Conservation (phyloP, 176 grass and related monocot species). For the Poa annua region DNA sequence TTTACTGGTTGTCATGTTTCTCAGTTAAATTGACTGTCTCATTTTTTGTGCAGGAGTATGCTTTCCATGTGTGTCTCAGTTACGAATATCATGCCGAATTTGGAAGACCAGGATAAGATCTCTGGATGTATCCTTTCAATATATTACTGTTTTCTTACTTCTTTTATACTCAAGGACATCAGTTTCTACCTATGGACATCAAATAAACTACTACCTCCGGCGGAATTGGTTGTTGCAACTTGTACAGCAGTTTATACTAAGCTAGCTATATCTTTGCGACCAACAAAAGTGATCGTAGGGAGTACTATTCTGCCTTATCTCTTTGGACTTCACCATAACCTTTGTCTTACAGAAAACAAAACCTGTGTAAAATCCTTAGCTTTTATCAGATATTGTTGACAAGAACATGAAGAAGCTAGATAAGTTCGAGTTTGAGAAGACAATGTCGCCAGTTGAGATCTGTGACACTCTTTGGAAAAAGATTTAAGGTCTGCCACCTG, state of each 20-base stretch:
- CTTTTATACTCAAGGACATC: constrained; percentile 2
- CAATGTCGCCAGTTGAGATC: constrained; percentile 40
- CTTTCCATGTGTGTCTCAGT: constrained; percentile 85
- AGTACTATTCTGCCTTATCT: background rate
- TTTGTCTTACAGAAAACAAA: constrained; percentile 25
- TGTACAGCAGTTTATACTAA: too few relatives aligned
- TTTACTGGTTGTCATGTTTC: constrained; percentile 21
- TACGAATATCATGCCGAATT: constrained; percentile 70
- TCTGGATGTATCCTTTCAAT: constrained; percentile 90
- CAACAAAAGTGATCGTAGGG: too few relatives aligned
- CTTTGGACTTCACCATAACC: constrained; percentile 1
- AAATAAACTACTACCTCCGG: background rate
- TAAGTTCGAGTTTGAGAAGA: constrained; percentile 62
- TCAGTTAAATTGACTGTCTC: constrained; percentile 23
- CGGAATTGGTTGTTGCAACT: too few relatives aligned
- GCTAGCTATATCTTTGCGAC: too few relatives aligned
- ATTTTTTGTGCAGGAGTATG: constrained; percentile 55
- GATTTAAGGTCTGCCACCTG: constrained; percentile 14
- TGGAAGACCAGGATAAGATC: constrained; percentile 65
- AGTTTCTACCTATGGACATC: background rate
- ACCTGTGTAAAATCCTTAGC: constrained; percentile 45
- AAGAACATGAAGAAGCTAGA: constrained; percentile 58
- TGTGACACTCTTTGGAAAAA: constrained; percentile 73
- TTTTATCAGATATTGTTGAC: constrained; percentile 62
- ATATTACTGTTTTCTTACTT: background rate